Percentiles rank a stretch among this genome's conserved stretches.
phyloP scores from a whole-genome alignment of 2,329 filamentous ascomycete genomes.

The Cercospora berteroae region DNA sequence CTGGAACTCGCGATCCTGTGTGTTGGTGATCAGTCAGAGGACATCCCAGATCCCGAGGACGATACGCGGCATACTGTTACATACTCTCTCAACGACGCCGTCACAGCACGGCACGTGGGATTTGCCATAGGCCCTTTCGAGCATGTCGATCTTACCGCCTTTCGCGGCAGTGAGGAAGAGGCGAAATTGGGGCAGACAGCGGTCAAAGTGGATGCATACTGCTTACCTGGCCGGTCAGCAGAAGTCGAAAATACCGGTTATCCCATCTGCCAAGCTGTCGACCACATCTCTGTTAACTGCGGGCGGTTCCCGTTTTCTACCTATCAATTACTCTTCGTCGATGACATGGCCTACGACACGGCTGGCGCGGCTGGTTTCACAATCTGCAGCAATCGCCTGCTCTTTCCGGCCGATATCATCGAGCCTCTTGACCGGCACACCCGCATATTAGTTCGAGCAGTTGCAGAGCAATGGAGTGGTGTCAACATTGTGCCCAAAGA shows the following conservation, averaged over 20 bases:
- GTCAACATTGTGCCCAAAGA: slow-evolving; percentile 86
- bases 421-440: slow-evolving; percentile 82
- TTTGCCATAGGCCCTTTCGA: slow-evolving; percentile 95
- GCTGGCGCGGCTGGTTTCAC: slow-evolving; percentile 78
- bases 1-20: slow-evolving; percentile 88
- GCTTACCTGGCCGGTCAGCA: slow-evolving; percentile 75
- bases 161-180: slow-evolving; percentile 85
- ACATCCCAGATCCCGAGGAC: slow-evolving; percentile 71
- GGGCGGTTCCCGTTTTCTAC: slow-evolving; percentile 87
- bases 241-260: slow-evolving; percentile 85
- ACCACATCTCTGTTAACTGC: slow-evolving; percentile 84
- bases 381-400: slow-evolving; percentile 79
- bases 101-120: slow-evolving; percentile 84
- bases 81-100: slow-evolving; percentile 71
- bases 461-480: slow-evolving; percentile 92
- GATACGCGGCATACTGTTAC: slow-evolving; percentile 82
- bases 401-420: slow-evolving; percentile 81
- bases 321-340: slow-evolving; percentile 92
- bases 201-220: slow-evolving; percentile 86
- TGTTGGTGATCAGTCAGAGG: slow-evolving; percentile 83
- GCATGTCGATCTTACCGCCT: slow-evolving; percentile 78
- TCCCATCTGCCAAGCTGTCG: slow-evolving; percentile 81
- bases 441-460: slow-evolving; percentile 73
- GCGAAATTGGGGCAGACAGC: slow-evolving; percentile 86
- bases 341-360: slow-evolving; percentile 76